These are phyloP conservation scores for Coccomyxa sp. DNA, from an alignment of 139 green algal species.

Conservation along the genomic window DNA sequence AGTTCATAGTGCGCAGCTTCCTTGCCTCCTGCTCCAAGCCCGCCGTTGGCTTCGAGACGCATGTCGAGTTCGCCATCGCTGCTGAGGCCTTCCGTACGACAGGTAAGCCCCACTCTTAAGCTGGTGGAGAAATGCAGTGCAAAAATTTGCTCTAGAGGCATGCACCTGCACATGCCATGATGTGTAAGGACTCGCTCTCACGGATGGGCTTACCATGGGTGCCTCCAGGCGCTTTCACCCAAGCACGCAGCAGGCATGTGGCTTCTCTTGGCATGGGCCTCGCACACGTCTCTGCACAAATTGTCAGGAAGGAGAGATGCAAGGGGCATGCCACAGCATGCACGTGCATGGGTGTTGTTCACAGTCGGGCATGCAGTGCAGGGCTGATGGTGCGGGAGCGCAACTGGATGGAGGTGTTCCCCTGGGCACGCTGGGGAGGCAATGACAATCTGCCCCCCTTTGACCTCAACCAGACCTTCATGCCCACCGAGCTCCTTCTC, in stretches of 20 bases:
- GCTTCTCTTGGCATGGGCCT: too few relatives aligned
- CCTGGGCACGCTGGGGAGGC: conserved; percentile 80
- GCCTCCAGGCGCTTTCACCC: too few relatives aligned
- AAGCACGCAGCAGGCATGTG: too few relatives aligned
- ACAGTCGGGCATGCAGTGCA: not conserved
- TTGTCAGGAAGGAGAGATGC: too few relatives aligned
- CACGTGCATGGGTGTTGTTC: too few relatives aligned
- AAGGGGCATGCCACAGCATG: too few relatives aligned
- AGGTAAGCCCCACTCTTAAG: conserved; percentile 4
- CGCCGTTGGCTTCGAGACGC: conserved; percentile 85
- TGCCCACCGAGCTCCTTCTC: conserved; percentile 70
- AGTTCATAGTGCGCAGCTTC: conserved; percentile 93
- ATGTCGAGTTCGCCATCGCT: conserved; percentile 64
- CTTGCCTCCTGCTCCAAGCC: conserved; percentile 85
- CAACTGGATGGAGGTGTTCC: conserved; percentile 97
- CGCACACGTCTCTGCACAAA: too few relatives aligned
- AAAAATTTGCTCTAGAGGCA: too few relatives aligned
- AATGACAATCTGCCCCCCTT: conserved; percentile 73
- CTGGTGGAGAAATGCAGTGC: too few relatives aligned
- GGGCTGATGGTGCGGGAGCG: conserved; percentile 90
- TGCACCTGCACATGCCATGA: not conserved
- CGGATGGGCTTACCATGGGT: not conserved
- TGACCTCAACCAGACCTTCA: conserved; percentile 63
- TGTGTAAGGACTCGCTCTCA: not conserved
- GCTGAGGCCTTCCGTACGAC: conserved; percentile 57